phyloP scores from a whole-genome alignment of 768 basidiomycete species.

The Phylloporus arenicola region DNA sequence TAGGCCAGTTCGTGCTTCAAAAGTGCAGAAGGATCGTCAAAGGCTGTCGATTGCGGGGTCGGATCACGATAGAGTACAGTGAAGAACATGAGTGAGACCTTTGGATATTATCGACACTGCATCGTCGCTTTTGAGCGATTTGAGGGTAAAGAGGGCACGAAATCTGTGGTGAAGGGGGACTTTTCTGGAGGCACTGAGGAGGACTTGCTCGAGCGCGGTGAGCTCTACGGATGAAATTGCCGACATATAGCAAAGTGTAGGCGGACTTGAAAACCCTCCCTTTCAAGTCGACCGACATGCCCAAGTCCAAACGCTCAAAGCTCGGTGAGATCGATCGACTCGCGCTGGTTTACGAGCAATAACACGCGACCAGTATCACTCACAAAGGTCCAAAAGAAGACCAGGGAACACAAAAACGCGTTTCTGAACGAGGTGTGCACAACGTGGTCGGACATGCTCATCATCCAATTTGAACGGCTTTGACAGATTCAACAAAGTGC shows the following conservation, averaged over 20 bases:
- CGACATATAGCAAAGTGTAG: conserved; percentile 28
- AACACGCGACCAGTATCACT: conserved; percentile 61
- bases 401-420: conserved; percentile 81
- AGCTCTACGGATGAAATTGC: conserved; percentile 50
- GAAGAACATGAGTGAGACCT: conserved; percentile 42
- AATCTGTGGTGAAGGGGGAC: conserved; percentile 84
- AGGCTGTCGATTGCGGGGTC: conserved; percentile 45
- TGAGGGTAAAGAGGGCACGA: conserved; percentile 87
- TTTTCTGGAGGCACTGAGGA: conserved; percentile 71
- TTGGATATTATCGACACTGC: conserved; percentile 82
- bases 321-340: conserved; percentile 52
- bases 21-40: conserved; percentile 80
- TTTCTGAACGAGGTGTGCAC: conserved; percentile 70
- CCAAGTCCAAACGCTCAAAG: conserved; percentile 84
- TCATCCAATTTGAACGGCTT: conserved; percentile 23
- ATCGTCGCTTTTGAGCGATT: conserved; percentile 70
- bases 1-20: conserved; percentile 98
- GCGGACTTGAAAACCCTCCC: conserved; percentile 46
- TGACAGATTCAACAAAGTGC: conserved; percentile 71
- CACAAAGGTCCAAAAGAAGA: conserved; percentile 93
- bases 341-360: conserved; percentile 1
- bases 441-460: conserved; percentile 1
- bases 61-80: not conserved
- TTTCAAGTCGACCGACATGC: conserved; percentile 49
- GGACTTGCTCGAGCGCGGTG: conserved; percentile 58